Evolutionary conservation across 2,329 filamentous ascomycete species (phyloP).

Genomic region (Monilinia fructigena): DNA sequence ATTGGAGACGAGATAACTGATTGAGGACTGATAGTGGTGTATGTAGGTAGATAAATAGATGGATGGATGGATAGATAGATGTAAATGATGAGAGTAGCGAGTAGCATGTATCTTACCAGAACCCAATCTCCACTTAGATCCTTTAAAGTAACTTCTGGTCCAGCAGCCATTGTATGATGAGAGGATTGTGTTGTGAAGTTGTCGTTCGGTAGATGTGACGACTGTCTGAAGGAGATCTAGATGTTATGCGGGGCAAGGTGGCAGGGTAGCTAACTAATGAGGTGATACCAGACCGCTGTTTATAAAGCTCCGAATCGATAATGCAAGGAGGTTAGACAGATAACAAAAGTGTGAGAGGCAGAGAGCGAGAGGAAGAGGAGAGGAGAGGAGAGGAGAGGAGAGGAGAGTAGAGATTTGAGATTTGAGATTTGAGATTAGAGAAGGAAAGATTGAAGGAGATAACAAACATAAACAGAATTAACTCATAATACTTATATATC

Average conservation of each 20-base stretch:
- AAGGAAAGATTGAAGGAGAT: neutral
- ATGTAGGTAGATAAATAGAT: neutral
- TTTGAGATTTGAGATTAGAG: too few relatives aligned
- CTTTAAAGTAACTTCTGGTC: constrained; percentile 50
- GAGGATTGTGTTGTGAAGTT: neutral
- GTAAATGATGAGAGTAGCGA: neutral
- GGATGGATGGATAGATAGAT: neutral
- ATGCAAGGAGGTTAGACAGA: neutral
- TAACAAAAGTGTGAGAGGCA: neutral
- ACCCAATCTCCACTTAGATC: constrained; percentile 54
- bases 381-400: neutral
- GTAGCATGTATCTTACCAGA: constrained; percentile 45
- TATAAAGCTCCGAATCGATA: neutral
- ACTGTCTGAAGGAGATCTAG: neutral
- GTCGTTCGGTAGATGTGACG: neutral
- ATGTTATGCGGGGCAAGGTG: neutral
- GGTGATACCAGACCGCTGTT: neutral
- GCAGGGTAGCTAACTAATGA: neutral
- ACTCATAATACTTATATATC: constrained; percentile 17
- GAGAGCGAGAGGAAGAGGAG: neutral
- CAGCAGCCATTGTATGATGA: constrained; percentile 51
- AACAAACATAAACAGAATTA: too few relatives aligned
- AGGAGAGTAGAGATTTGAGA: too few relatives aligned
- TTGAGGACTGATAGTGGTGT: neutral
- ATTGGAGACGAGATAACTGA: neutral